A percentile compares a stretch with the other conserved stretches of the same genome.
These are phyloP conservation scores for Gastrolobium villosum DNA, from an alignment of 306 rosid species.

Conservation along the genomic window DNA sequence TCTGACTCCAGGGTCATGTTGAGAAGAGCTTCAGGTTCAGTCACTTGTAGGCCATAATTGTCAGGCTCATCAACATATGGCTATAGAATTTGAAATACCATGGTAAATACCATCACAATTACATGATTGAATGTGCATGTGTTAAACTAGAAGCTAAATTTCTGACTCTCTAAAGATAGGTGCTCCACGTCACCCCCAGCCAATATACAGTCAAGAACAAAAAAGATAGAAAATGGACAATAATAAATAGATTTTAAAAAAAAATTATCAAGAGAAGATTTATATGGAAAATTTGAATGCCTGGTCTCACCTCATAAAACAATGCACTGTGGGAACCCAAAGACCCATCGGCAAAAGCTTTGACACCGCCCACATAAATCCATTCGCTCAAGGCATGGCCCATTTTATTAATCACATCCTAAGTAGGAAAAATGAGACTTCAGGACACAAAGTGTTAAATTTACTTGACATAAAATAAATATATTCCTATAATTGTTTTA, in stretches of 20 bases:
- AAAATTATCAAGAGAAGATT: background rate
- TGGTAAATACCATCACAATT: conserved; percentile 23
- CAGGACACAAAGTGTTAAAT: conserved; percentile 38
- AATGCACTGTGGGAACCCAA: conserved; percentile 86
- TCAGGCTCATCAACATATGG: conserved; percentile 77
- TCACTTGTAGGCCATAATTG: conserved; percentile 72
- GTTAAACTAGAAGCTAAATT: conserved; percentile 29
- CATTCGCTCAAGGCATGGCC: conserved; percentile 74
- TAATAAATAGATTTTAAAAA: background rate
- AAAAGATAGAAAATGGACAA: background rate
- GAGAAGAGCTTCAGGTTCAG: conserved; percentile 67
- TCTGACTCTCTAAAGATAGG: background rate
- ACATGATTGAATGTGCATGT: background rate
- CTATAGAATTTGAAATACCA: conserved; percentile 58
- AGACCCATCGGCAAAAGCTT: conserved; percentile 92
- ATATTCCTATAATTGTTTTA: background rate
- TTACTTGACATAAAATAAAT: background rate
- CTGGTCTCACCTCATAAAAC: conserved; percentile 80
- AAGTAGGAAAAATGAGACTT: conserved; percentile 41
- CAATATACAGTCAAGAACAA: background rate
- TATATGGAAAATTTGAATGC: conserved; percentile 29
- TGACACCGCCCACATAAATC: conserved; percentile 92
- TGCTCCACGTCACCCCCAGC: background rate
- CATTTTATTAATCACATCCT: conserved; percentile 70
- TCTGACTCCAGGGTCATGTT: conserved; percentile 80